These are phyloP conservation scores for Asterochloris sp. DNA, from an alignment of 139 green algal genomes.

Conservation along the genomic window DNA sequence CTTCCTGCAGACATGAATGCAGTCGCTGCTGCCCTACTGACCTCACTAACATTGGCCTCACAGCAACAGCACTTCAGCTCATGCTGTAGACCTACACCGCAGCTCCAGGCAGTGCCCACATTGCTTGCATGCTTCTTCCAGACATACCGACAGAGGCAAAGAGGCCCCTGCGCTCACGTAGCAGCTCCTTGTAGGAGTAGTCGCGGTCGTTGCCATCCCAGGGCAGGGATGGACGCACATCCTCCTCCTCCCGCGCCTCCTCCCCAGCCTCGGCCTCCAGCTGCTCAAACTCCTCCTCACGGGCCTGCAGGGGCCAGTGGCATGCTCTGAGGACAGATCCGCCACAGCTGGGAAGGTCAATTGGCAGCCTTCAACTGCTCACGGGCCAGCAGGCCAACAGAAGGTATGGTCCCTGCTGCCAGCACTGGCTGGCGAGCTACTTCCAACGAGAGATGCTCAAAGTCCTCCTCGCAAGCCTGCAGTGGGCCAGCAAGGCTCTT, in stretches of 20 bases:
- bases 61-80: not conserved
- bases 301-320: conserved; percentile 19
- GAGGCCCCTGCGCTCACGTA: conserved; percentile 42
- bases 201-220: conserved; percentile 94
- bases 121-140: no score
- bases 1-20: not conserved
- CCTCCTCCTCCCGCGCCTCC: conserved; percentile 31
- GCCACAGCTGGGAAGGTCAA: not conserved
- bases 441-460: conserved; percentile 20
- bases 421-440: no score
- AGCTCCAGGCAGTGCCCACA: no score
- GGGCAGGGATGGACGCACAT: conserved; percentile 34
- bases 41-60: not conserved
- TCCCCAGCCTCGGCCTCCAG: conserved; percentile 33
- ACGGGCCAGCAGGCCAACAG: not conserved
- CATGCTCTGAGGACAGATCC: not conserved
- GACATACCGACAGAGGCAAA: no score
- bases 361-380: not conserved
- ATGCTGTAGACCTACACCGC: not conserved
- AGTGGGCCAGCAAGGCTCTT: not conserved
- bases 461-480: conserved; percentile 42
- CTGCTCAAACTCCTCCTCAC: conserved; percentile 44
- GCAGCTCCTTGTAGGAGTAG: conserved; percentile 97
- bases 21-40: not conserved
- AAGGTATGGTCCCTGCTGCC: not conserved